These are phyloP conservation scores for Penicillium chermesinum DNA, from an alignment of 495 filamentous ascomycete species.

Conservation along the genomic window DNA sequence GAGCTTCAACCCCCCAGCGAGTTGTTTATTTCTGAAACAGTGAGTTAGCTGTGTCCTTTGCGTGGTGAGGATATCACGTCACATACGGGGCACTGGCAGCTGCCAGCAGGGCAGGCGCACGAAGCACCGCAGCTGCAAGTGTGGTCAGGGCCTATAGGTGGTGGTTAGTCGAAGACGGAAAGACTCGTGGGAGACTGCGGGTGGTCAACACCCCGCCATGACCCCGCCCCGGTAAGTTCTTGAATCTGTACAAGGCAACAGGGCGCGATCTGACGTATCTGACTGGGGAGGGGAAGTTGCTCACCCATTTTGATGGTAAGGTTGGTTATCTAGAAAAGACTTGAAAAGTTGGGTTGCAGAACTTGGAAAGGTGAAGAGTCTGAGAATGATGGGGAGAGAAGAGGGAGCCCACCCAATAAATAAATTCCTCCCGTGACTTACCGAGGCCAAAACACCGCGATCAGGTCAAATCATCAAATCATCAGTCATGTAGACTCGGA, in stretches of 20 bases:
- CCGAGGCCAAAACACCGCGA: slow-evolving; percentile 4
- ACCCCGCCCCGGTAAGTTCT: slow-evolving; percentile 16
- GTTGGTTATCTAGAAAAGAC: not conserved
- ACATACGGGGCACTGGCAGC: slow-evolving; percentile 43
- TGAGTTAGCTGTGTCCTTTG: slow-evolving; percentile 10
- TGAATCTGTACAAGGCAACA: not conserved
- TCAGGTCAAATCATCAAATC: not conserved
- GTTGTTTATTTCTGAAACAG: slow-evolving; percentile 27
- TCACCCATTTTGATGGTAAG: slow-evolving; percentile 24
- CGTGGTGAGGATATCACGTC: not conserved
- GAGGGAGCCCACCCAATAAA: slow-evolving; percentile 14
- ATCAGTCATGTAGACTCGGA: not conserved
- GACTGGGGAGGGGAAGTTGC: slow-evolving; percentile 1
- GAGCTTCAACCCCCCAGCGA: not conserved
- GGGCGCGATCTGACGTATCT: not conserved
- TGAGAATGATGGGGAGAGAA: slow-evolving; percentile 6
- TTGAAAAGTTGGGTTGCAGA: not conserved
- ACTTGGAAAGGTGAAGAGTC: not conserved
- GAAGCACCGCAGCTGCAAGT: slow-evolving; percentile 42
- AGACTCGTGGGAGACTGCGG: slow-evolving; percentile 7
- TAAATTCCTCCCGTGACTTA: slow-evolving; percentile 20
- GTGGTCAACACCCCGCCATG: slow-evolving; percentile 19
- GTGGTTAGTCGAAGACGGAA: slow-evolving; percentile 15
- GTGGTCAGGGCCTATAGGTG: slow-evolving; percentile 33
- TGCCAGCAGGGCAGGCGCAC: slow-evolving; percentile 44